These are phyloP conservation scores for Dalbergia cultrata DNA, from an alignment of 306 rosid species.

Conservation along the genomic window DNA sequence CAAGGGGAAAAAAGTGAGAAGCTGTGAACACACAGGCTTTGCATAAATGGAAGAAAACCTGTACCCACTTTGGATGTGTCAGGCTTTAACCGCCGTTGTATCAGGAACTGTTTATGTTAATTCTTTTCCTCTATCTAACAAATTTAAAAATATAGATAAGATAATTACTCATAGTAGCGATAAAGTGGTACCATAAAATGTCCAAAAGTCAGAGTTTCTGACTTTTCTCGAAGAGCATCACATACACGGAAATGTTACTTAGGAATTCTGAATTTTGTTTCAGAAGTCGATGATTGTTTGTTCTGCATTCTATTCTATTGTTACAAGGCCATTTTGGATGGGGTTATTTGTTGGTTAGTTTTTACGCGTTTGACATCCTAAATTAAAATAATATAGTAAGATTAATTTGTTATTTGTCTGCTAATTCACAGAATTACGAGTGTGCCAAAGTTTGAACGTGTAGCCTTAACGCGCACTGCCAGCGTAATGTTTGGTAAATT, in stretches of 20 bases:
- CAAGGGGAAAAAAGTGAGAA: conserved; percentile 15
- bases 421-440: neutral
- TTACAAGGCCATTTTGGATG: conserved; percentile 4
- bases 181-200: conserved; percentile 35
- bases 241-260: conserved; percentile 26
- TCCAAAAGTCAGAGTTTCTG: conserved; percentile 42
- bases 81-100: conserved; percentile 53
- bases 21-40: neutral
- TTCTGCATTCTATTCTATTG: neutral
- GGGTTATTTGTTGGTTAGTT: neutral
- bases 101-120: conserved; percentile 22
- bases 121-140: neutral
- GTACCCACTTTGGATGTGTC: conserved; percentile 33
- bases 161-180: neutral
- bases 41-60: conserved; percentile 43
- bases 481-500: neutral
- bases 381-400: neutral
- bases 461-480: conserved; percentile 8
- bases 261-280: neutral
- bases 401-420: neutral
- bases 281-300: conserved; percentile 12
- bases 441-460: neutral
- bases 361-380: conserved; percentile 17
- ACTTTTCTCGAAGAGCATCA: conserved; percentile 49
- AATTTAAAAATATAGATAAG: too few species aligned